Base-by-base conservation (phyloP, 495 filamentous ascomycete species). In the Penicillium longicatenatum region DNA sequence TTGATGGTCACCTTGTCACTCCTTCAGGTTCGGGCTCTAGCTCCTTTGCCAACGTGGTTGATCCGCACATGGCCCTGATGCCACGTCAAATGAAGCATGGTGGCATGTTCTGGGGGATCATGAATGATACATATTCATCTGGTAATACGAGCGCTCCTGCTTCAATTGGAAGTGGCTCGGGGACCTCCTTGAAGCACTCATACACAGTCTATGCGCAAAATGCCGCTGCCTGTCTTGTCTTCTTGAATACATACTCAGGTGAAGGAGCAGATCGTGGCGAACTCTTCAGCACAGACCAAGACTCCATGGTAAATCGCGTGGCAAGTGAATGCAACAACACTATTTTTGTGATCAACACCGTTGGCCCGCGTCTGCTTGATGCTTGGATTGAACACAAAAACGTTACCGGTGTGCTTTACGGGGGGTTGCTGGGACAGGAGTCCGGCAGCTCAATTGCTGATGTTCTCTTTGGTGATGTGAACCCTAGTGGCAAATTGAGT, bases 371-470 rank as follows among this genome's bases (percentile, higher is more conserved):
- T 12, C 44, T 66, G 9, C 80, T 88, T 10, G 67, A 74, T 37
- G 51, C 63, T 0, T 80, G 75, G 75, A 66, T 77, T 22, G 61
- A 71, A 22, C 66, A 86, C 5, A 79, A 82, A 16, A 84, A 82
- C 58, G 77, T 96, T 57, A 91, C 89, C 47, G 90, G 83, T 1
- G 81, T 94, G 0, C 64, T 96, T 12, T 81, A 87, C 47, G 90
- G 86, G n/a, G 85, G 90, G 64, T 77, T 94, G 0, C 89, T 89
- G 0, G 89, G 90, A 16, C 86, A 94, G 66, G 90, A 93, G 58
- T 86, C 81, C 16, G 91, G 91, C 8, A 84, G 86, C 31, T 82
- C 90, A 0, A 72, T 96, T 0, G 83, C 82, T 2, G 88, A 91
- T 61, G 70, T 96, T 16, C 72, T 94, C 2, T 89, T 92, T 53